These are phyloP conservation scores for Colletotrichum lini DNA, from an alignment of 2,329 filamentous ascomycete genomes.

Conservation along the genomic window DNA sequence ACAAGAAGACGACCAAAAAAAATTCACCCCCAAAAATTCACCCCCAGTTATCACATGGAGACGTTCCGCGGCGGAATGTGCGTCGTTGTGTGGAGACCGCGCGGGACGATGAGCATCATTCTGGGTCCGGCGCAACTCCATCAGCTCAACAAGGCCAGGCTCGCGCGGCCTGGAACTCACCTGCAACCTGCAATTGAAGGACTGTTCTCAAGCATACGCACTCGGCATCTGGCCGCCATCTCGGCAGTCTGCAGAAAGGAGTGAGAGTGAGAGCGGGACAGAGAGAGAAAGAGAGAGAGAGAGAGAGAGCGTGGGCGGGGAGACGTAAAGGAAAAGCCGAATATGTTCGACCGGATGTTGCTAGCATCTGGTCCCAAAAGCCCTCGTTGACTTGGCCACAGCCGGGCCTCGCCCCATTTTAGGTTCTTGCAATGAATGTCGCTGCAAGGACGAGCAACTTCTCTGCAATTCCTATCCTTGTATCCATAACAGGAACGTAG, in stretches of 20 bases:
- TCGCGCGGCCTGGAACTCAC: slow-evolving; percentile 17
- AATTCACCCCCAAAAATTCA: too few relatives aligned
- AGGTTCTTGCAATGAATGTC: background rate
- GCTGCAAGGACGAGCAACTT: background rate
- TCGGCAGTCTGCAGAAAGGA: too few relatives aligned
- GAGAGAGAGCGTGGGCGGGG: background rate
- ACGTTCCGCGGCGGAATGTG: slow-evolving; percentile 38
- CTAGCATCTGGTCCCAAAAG: background rate
- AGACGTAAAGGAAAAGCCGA: background rate
- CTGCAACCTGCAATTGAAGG: background rate
- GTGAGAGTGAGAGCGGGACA: background rate
- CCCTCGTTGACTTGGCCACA: too few relatives aligned
- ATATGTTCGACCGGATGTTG: background rate
- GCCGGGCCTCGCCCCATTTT: too few relatives aligned
- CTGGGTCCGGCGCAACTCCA: slow-evolving; percentile 28
- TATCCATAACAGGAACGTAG: slow-evolving; percentile 21
- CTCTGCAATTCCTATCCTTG: slow-evolving; percentile 10
- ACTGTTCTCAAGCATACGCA: background rate
- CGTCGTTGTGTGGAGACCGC: slow-evolving; percentile 31
- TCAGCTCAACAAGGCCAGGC: slow-evolving; percentile 5
- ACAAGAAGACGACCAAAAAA: background rate
- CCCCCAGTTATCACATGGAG: slow-evolving; percentile 20
- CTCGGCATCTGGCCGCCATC: slow-evolving; percentile 26
- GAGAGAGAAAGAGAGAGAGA: too few relatives aligned
- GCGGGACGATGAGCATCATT: slow-evolving; percentile 19